phyloP scores from a whole-genome alignment of 2,329 filamentous ascomycete genomes.

The Ascochyta viciae-villosae region DNA sequence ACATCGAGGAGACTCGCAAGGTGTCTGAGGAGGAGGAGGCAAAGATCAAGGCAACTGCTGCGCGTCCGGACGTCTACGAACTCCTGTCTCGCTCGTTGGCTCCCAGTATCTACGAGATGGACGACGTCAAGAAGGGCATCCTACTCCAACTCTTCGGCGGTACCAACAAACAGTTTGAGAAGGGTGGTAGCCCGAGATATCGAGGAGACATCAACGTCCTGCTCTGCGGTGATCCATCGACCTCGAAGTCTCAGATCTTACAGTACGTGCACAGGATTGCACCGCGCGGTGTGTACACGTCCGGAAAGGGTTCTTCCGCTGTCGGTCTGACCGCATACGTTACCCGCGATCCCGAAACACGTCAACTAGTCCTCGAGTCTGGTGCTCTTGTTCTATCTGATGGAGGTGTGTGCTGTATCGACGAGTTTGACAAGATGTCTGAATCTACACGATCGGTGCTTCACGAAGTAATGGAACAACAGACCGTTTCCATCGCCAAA shows the following conservation, averaged over 20 bases:
- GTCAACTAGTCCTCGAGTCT: conserved; percentile 76
- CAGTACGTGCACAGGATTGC: conserved; percentile 98
- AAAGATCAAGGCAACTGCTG: conserved; percentile 82
- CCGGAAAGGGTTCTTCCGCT: conserved; percentile 76
- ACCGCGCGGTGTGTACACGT: conserved; percentile 81
- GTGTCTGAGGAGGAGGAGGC: conserved; percentile 86
- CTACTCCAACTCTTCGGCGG: conserved; percentile 95
- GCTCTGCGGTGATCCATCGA: conserved; percentile 95
- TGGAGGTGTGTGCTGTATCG: conserved; percentile 78
- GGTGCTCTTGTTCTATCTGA: conserved; percentile 77
- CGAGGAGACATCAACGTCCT: conserved; percentile 97
- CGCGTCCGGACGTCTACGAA: conserved; percentile 88
- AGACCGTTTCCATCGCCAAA: conserved; percentile 80
- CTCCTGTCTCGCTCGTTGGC: conserved; percentile 88
- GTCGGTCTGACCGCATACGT: conserved; percentile 81
- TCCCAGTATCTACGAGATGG: conserved; percentile 96
- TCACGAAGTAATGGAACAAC: conserved; percentile 83
- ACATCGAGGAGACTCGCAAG: conserved; percentile 82
- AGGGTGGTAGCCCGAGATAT: conserved; percentile 93
- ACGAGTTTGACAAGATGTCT: conserved; percentile 83
- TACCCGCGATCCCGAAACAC: conserved; percentile 75
- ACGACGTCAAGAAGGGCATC: conserved; percentile 98
- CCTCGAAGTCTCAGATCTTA: conserved; percentile 92
- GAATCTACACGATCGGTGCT: conserved; percentile 76
- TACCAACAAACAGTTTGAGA: conserved; percentile 97